Percentiles rank a stretch among this genome's conserved stretches.
Evolutionary conservation across 2,329 filamentous ascomycete genomes (phyloP).

Genomic region (Diaporthe australafricana): DNA sequence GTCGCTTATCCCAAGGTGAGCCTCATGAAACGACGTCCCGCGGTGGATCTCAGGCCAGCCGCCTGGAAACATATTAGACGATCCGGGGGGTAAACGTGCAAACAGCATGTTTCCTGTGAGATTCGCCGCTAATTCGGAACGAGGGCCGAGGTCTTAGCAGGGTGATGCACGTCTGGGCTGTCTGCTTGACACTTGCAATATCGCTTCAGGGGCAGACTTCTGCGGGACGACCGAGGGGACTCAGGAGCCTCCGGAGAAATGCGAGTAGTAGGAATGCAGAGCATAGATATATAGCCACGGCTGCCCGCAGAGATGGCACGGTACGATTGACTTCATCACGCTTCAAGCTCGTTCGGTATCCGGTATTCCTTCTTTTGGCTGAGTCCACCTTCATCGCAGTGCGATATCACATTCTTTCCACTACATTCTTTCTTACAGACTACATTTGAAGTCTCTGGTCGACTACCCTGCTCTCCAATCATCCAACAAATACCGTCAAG

Average conservation of each 20-base stretch:
- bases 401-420: constrained; percentile 27
- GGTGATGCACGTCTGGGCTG: constrained; percentile 17
- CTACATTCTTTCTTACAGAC: constrained; percentile 4
- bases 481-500: background rate
- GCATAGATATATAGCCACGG: constrained; percentile 4
- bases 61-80: constrained; percentile 26
- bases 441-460: constrained; percentile 17
- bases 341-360: constrained; percentile 20
- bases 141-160: constrained; percentile 2
- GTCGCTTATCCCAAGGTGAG: constrained; percentile 26
- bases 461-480: constrained; percentile 1
- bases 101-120: constrained; percentile 23
- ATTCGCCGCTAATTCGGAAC: constrained; percentile 12
- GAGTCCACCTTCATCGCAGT: constrained; percentile 25
- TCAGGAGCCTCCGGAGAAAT: background rate
- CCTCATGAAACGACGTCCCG: constrained; percentile 29
- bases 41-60: constrained; percentile 20
- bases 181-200: constrained; percentile 27
- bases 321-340: background rate
- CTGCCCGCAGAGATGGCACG: background rate
- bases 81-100: constrained; percentile 16
- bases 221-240: background rate
- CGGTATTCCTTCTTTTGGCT: constrained; percentile 26
- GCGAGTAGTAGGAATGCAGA: background rate
- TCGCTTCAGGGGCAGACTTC: constrained; percentile 20